These are phyloP conservation scores for Cydonia oblonga DNA, from an alignment of 331 rosid species.

Conservation along the genomic window DNA sequence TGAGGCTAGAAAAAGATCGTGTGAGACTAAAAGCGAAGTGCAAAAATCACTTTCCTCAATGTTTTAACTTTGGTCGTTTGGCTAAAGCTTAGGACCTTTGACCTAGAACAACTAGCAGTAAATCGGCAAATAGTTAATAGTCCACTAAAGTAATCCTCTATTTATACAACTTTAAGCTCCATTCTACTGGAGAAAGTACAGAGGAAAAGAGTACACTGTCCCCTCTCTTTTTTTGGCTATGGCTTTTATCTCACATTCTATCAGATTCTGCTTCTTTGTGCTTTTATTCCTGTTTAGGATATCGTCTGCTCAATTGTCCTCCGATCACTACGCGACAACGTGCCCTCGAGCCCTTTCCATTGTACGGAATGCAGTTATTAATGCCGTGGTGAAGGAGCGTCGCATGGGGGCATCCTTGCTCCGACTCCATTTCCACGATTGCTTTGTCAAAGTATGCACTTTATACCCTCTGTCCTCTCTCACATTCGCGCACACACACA, in stretches of 20 bases:
- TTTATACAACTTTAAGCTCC: neutral
- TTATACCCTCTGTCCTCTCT: neutral
- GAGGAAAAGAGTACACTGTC: neutral
- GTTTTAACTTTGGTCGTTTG: neutral
- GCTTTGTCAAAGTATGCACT: constrained; percentile 59
- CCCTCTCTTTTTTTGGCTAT: constrained; percentile 9
- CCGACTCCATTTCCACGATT: constrained; percentile 76
- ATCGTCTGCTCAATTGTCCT: constrained; percentile 31
- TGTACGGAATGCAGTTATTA: constrained; percentile 31
- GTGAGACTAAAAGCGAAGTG: too few relatives aligned
- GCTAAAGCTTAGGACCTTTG: neutral
- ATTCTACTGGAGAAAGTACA: neutral
- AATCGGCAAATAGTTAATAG: neutral
- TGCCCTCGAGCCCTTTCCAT: constrained; percentile 49
- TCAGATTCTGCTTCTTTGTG: constrained; percentile 13
- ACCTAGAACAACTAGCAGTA: neutral
- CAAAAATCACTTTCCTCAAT: too few relatives aligned
- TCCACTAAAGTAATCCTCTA: neutral
- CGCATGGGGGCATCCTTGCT: constrained; percentile 84
- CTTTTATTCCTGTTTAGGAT: constrained; percentile 14
- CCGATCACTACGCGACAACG: constrained; percentile 28
- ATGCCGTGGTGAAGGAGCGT: constrained; percentile 48
- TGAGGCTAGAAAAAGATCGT: too few relatives aligned
- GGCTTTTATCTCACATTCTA: constrained; percentile 17
- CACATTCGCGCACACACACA: neutral